A percentile compares a stretch with the other conserved stretches of the same genome.
Evolutionary conservation across 305 asterid genomes (phyloP).

Genomic region (Ilex paraguariensis): DNA sequence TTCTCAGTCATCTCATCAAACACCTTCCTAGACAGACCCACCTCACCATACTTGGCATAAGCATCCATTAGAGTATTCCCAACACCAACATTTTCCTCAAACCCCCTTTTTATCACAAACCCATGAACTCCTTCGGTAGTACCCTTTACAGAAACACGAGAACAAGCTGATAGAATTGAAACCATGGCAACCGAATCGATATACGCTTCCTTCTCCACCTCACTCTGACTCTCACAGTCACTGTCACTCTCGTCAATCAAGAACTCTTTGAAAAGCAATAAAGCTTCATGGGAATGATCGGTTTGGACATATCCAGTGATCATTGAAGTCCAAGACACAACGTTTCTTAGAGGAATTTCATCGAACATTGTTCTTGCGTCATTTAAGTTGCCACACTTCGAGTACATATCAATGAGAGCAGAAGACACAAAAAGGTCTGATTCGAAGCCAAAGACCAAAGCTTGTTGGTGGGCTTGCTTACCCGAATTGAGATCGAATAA

Average conservation of each 20-base stretch:
- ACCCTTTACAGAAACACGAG: constrained; percentile 48
- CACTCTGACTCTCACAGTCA: neutral
- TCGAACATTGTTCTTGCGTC: constrained; percentile 69
- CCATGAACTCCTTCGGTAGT: constrained; percentile 59
- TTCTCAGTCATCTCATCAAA: constrained; percentile 55
- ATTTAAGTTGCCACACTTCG: constrained; percentile 50
- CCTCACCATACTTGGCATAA: constrained; percentile 71
- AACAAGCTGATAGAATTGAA: constrained; percentile 72
- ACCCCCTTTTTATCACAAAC: constrained; percentile 54
- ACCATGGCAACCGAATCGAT: constrained; percentile 68
- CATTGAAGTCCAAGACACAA: constrained; percentile 87
- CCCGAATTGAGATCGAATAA: constrained; percentile 63
- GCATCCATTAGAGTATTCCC: constrained; percentile 79
- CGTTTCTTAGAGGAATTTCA: constrained; percentile 63
- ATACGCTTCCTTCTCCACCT: constrained; percentile 26
- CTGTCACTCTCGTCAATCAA: constrained; percentile 33
- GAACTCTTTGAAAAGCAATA: constrained; percentile 56
- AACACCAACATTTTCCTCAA: constrained; percentile 45
- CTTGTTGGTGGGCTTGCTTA: constrained; percentile 84
- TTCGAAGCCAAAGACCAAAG: constrained; percentile 52
- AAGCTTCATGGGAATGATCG: constrained; percentile 46
- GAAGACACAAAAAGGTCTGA: constrained; percentile 67
- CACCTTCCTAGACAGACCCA: constrained; percentile 53
- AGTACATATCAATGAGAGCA: constrained; percentile 75
- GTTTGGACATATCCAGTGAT: constrained; percentile 67